A percentile compares a stretch with the other conserved stretches of the same genome.
These are phyloP conservation scores for Serendipita vermifera DNA, from an alignment of 768 basidiomycete species.

Conservation along the genomic window DNA sequence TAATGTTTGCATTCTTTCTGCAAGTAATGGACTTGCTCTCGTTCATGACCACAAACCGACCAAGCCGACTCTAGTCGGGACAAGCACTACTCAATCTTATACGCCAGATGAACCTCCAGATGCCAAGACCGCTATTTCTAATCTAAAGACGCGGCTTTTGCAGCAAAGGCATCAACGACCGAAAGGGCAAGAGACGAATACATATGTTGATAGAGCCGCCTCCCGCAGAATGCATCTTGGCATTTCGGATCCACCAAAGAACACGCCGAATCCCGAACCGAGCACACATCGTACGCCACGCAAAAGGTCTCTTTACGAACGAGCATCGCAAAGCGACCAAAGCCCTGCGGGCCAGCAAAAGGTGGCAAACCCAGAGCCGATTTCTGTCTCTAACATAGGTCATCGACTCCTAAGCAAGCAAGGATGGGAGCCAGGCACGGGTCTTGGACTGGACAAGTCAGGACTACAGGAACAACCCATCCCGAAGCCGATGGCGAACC, in stretches of 20 bases:
- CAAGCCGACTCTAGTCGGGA: background rate
- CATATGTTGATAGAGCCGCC: conserved; percentile 1
- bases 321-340: no score
- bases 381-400: conserved; percentile 50
- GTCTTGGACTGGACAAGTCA: conserved; percentile 24
- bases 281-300: background rate
- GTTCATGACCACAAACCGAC: conserved; percentile 25
- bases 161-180: background rate
- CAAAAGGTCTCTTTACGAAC: no score
- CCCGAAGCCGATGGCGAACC: background rate
- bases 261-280: background rate
- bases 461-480: background rate
- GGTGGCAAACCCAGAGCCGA: conserved; percentile 35
- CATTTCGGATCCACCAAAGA: background rate
- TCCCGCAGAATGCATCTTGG: background rate
- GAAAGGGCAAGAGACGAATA: background rate
- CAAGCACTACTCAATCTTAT: background rate
- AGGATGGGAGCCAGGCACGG: conserved; percentile 60
- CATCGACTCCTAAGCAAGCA: conserved; percentile 56
- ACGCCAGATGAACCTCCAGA: background rate
- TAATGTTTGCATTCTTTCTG: conserved; percentile 41
- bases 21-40: conserved; percentile 45
- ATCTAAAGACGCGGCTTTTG: conserved; percentile 6
- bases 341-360: no score
- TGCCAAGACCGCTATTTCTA: background rate